Conservation (phyloP, 2,329 filamentous ascomycete genomes). For the Dothideomycetes sp. region DNA sequence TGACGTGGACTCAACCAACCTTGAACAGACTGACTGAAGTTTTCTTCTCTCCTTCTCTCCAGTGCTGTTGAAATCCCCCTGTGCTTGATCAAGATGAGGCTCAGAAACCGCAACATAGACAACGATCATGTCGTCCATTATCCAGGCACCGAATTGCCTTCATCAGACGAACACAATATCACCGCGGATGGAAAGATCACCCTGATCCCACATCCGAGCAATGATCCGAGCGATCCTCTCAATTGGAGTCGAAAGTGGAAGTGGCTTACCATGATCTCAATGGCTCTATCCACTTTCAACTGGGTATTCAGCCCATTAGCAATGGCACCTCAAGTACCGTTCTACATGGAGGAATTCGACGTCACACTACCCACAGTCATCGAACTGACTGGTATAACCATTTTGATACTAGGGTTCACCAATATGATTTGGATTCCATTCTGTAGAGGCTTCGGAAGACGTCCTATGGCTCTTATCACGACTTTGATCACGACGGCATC, state of each 20-base stretch:
- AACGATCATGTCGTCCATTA: no score
- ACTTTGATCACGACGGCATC: slow-evolving; percentile 23
- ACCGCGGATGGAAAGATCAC: slow-evolving; percentile 39
- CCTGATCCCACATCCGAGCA: slow-evolving; percentile 42
- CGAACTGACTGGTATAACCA: slow-evolving; percentile 36
- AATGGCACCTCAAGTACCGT: not conserved
- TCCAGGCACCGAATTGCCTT: no score
- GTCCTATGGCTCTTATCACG: slow-evolving; percentile 40
- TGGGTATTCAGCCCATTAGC: not conserved
- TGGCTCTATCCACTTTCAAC: slow-evolving; percentile 27
- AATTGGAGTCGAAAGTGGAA: slow-evolving; percentile 20
- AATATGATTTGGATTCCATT: slow-evolving; percentile 30
- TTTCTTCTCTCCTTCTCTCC: no score
- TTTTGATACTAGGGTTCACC: slow-evolving; percentile 46
- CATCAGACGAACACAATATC: no score
- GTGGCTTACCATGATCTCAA: not conserved
- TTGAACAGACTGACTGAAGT: no score
- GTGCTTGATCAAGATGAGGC: no score
- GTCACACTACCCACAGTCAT: slow-evolving; percentile 36
- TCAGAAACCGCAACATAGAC: no score
- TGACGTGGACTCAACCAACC: no score
- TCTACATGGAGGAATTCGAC: slow-evolving; percentile 34
- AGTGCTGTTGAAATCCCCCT: no score
- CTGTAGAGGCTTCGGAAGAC: slow-evolving; percentile 43
- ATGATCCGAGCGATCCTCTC: slow-evolving; percentile 45